phyloP scores from a whole-genome alignment of 495 filamentous ascomycete species.

The Neurospora africana region DNA sequence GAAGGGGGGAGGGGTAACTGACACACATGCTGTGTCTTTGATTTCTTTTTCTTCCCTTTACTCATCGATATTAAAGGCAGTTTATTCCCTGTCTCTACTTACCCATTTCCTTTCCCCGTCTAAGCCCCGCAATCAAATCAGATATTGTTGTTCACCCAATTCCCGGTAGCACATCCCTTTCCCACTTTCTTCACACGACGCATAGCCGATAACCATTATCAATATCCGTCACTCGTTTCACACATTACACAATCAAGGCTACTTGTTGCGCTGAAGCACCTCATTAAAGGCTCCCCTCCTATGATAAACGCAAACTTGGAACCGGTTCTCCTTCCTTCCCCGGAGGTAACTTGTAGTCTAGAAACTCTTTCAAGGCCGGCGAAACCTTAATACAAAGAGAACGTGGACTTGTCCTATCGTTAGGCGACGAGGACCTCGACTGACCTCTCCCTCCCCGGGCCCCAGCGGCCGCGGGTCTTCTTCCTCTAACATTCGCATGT shows the following conservation, averaged over 20 bases:
- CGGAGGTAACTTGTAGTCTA: too few species aligned
- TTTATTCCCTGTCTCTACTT: not conserved
- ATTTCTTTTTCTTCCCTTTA: not conserved
- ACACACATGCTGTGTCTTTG: not conserved
- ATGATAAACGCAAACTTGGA: not conserved
- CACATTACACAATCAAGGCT: not conserved
- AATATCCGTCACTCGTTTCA: not conserved
- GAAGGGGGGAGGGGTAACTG: not conserved
- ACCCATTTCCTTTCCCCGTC: not conserved
- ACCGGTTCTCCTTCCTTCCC: not conserved
- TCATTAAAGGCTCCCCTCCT: not conserved
- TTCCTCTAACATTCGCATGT: not conserved
- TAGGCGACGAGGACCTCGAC: not conserved
- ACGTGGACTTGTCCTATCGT: not conserved
- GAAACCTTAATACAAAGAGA: too few species aligned
- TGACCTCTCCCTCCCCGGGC: not conserved
- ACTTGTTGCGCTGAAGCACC: not conserved
- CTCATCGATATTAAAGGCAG: not conserved
- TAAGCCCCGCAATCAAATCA: not conserved
- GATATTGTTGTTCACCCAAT: not conserved
- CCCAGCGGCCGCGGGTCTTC: not conserved
- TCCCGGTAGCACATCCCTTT: not conserved
- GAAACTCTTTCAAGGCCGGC: too few species aligned
- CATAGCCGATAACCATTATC: not conserved
- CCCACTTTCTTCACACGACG: not conserved